These are phyloP conservation scores for Trypanosoma caninum DNA, from an alignment of 208 protist species.

Conservation along the genomic window DNA sequence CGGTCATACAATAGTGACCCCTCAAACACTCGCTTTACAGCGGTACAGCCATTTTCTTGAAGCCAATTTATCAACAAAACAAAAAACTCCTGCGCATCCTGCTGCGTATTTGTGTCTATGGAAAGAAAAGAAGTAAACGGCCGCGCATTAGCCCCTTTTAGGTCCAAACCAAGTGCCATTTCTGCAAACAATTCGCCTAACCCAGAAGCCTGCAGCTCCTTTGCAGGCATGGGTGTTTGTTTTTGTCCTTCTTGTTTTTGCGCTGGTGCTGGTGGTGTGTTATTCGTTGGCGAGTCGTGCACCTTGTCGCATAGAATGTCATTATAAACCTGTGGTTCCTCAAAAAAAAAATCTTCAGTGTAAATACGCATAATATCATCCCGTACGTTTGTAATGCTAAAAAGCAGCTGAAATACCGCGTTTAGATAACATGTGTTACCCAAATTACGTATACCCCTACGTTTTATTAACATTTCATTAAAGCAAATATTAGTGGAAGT, in stretches of 20 bases:
- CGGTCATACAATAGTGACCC: slow-evolving; percentile 75
- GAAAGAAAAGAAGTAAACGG: slow-evolving; percentile 65
- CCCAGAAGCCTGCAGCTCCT: slow-evolving; percentile 26
- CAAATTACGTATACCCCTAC: slow-evolving; percentile 75
- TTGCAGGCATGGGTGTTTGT: background rate
- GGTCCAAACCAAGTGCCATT: slow-evolving; percentile 65
- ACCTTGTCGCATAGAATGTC: too few relatives aligned
- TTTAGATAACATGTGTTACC: slow-evolving; percentile 92
- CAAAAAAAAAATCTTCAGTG: slow-evolving; percentile 8
- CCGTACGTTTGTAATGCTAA: slow-evolving; percentile 50
- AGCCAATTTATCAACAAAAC: slow-evolving; percentile 74
- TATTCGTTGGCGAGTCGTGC: background rate
- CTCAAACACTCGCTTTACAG: slow-evolving; percentile 44
- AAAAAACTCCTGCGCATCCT: slow-evolving; percentile 85
- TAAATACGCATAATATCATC: slow-evolving; percentile 44
- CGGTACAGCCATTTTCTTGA: slow-evolving; percentile 37
- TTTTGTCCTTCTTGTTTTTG: background rate
- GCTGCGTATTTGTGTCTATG: slow-evolving; percentile 60
- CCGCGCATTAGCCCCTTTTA: slow-evolving; percentile 40
- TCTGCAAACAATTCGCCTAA: slow-evolving; percentile 68
- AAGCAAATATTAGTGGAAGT: background rate
- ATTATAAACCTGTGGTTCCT: background rate
- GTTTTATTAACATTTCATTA: slow-evolving; percentile 16
- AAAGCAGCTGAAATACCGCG: slow-evolving; percentile 79
- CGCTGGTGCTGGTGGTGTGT: background rate